Evolutionary conservation across 1,284 basidiomycete genomes (phyloP).

Genomic region (Naganishia sp.): DNA sequence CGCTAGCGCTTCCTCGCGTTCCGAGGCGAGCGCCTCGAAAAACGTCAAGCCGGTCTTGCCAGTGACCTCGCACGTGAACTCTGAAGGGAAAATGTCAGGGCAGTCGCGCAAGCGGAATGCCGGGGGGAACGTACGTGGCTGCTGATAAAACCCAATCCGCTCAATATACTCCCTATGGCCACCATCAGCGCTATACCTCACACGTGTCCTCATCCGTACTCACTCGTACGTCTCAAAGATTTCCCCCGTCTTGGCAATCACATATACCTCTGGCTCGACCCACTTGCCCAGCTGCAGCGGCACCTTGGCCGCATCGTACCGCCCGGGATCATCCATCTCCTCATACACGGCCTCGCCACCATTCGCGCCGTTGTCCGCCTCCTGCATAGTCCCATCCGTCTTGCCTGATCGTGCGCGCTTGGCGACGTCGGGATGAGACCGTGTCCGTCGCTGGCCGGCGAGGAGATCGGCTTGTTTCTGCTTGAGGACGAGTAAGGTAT

Average conservation of each 20-base stretch:
- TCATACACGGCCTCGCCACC: background rate
- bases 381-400: background rate
- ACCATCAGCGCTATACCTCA: background rate
- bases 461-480: slow-evolving; percentile 11
- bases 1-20: slow-evolving; percentile 80
- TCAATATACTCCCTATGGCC: slow-evolving; percentile 13
- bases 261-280: slow-evolving; percentile 33
- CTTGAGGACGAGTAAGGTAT: slow-evolving; percentile 1
- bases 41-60: slow-evolving; percentile 75
- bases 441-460: background rate
- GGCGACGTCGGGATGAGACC: no score
- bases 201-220: slow-evolving; percentile 49
- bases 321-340: background rate
- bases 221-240: slow-evolving; percentile 93
- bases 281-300: slow-evolving; percentile 7
- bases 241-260: slow-evolving; percentile 84
- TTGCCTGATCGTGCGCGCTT: background rate
- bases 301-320: slow-evolving; percentile 10
- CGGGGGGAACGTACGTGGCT: slow-evolving; percentile 30
- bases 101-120: background rate
- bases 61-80: slow-evolving; percentile 25
- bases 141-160: slow-evolving; percentile 30
- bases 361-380: background rate
- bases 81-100: background rate
- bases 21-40: slow-evolving; percentile 89